phyloP scores from a whole-genome alignment of 345 rosid species.

The Heritiera fomes region DNA sequence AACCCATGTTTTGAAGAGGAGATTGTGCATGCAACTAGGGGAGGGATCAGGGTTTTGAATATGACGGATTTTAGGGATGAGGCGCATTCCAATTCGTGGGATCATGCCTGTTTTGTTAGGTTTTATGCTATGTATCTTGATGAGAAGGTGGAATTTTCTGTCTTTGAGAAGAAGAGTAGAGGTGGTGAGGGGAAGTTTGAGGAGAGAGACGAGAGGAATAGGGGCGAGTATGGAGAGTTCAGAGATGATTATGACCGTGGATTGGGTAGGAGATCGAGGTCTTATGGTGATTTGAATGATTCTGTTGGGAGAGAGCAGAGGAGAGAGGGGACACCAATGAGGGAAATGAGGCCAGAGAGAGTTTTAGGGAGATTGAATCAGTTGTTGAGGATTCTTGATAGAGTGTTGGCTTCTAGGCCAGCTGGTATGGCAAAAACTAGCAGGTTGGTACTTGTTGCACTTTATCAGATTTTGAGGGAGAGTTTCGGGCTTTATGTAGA shows the following conservation, averaged over 20 bases:
- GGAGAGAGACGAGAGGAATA: constrained; percentile 41
- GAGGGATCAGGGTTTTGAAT: constrained; percentile 75
- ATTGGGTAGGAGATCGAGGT: constrained; percentile 58
- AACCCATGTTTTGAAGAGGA: constrained; percentile 70
- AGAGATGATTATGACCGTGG: constrained; percentile 42
- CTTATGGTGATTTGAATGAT: constrained; percentile 77
- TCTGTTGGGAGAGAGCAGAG: constrained; percentile 44
- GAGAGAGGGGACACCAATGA: constrained; percentile 54
- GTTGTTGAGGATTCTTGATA: constrained; percentile 64
- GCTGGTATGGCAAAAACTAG: constrained; percentile 74
- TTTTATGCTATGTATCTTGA: constrained; percentile 76
- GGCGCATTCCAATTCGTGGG: constrained; percentile 96
- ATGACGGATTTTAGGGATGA: constrained; percentile 85
- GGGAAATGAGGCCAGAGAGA: constrained; percentile 81
- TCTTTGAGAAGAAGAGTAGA: constrained; percentile 57
- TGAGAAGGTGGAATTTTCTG: constrained; percentile 61
- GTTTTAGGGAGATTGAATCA: constrained; percentile 68
- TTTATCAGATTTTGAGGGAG: constrained; percentile 78
- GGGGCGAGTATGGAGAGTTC: constrained; percentile 40
- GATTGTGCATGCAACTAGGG: constrained; percentile 64
- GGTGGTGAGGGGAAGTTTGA: constrained; percentile 43
- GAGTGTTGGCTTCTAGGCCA: constrained; percentile 73
- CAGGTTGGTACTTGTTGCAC: constrained; percentile 67
- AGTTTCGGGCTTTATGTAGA: constrained; percentile 80
- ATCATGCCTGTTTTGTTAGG: constrained; percentile 79